Evolutionary conservation across 2,329 filamentous ascomycete genomes (phyloP), one percentile per base, ranked within the genome.

Genomic region (Cyphellophora attinorum): DNA sequence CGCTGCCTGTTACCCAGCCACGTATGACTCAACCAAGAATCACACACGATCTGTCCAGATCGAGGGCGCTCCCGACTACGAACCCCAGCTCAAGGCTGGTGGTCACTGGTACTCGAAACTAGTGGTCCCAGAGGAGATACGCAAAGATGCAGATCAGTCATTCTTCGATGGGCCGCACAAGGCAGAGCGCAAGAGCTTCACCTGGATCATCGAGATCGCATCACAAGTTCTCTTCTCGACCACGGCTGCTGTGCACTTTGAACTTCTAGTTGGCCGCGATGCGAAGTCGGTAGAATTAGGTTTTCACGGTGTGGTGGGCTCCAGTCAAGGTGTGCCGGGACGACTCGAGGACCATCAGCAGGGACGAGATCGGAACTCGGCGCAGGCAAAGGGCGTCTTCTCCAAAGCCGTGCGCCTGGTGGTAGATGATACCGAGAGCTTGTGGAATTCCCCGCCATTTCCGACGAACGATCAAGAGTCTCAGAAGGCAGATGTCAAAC

Each of bases 201-300:
- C 78, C 14, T 98, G 91, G 91, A 68, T 95, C 35, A 75, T 98
- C 29, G 91, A 98, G 60, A 75, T 98, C 29, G 68, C 85, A 23
- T 93, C 85, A 11, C 91, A 98, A 59, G 83, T 96, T 42, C 76
- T 98, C 31, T 98, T 98, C 57, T 96, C 91, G 2, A 78, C 74
- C 17, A 86, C 83, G 19, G 91, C 88, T 1, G 79, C 80, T 10
- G 89, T 96, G 3, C 77, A 81, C 46, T 98, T 85, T 55, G 91
- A 98, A 56, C 58, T 98, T 15, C 60, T 94, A 21, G 69, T 98
- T 19, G 85, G 84, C 17, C 74, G 89, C 35, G 89, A 98, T 55
- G 76, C 85, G 53, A 83, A 85, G 54, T 91, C 85, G 27, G 58
- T 94, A 29, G 80, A 76, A 38, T 60, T 88, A 13, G 80, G 72